Conservation (phyloP, 2,329 filamentous ascomycete genomes). For the Pezicula carpinea region DNA sequence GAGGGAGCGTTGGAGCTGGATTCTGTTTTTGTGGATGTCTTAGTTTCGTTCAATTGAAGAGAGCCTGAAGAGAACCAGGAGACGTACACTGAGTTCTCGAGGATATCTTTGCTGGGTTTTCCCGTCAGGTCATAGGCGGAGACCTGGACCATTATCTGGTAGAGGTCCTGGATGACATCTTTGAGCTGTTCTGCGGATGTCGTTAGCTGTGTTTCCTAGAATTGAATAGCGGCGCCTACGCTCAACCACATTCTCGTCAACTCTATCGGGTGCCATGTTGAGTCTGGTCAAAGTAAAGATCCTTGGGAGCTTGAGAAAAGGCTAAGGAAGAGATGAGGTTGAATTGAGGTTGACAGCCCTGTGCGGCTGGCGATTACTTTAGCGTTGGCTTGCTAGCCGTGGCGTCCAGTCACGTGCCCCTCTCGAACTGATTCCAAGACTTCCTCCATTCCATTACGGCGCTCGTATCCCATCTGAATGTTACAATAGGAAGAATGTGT, state of each 20-base stretch:
- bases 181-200: conserved; percentile 48
- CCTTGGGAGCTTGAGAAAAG: neutral
- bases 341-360: neutral
- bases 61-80: conserved; percentile 1
- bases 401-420: too few relatives aligned
- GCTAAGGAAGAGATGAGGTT: neutral
- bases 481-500: too few relatives aligned
- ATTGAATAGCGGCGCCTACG: conserved; percentile 20
- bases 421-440: too few relatives aligned
- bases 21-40: conserved; percentile 28
- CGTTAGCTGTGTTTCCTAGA: neutral
- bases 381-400: too few relatives aligned
- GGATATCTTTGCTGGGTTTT: conserved; percentile 44
- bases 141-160: conserved; percentile 59
- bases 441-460: too few relatives aligned
- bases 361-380: too few relatives aligned
- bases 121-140: conserved; percentile 54
- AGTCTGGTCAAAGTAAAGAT: too few relatives aligned
- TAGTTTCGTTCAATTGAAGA: neutral
- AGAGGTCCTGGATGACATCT: conserved; percentile 59
- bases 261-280: conserved; percentile 31
- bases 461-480: too few relatives aligned
- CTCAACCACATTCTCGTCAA: conserved; percentile 32
- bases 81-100: conserved; percentile 47
- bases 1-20: conserved; percentile 36